These are phyloP conservation scores for Alternaria sp. DNA, from an alignment of 2,329 filamentous ascomycete genomes.

Conservation along the genomic window DNA sequence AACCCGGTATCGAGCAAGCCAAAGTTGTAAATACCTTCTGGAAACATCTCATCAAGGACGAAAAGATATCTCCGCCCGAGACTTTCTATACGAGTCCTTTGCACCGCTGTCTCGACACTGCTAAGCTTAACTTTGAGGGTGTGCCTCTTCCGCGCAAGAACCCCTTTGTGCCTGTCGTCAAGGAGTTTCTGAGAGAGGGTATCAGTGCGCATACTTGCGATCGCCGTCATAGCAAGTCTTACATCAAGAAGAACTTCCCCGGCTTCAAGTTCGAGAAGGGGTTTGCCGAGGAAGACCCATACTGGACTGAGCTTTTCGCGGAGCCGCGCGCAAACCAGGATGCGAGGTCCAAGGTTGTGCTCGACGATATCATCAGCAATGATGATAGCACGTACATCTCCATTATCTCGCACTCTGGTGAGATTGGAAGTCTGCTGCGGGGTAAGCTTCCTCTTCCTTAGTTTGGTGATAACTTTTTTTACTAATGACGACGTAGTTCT, in stretches of 20 bases:
- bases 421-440: slow-evolving; percentile 63
- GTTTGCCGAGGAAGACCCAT: slow-evolving; percentile 66
- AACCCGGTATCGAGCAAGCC: slow-evolving; percentile 65
- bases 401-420: slow-evolving; percentile 67
- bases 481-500: slow-evolving; percentile 53
- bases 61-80: slow-evolving; percentile 68
- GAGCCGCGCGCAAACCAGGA: slow-evolving; percentile 63
- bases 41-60: slow-evolving; percentile 56
- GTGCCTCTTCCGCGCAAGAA: slow-evolving; percentile 60
- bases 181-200: slow-evolving; percentile 71
- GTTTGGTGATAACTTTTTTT: not conserved
- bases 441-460: slow-evolving; percentile 18
- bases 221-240: slow-evolving; percentile 63
- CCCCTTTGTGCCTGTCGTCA: slow-evolving; percentile 67
- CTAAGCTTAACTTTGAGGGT: slow-evolving; percentile 66
- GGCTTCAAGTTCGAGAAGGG: slow-evolving; percentile 65
- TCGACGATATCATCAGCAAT: slow-evolving; percentile 63
- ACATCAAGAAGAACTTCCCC: slow-evolving; percentile 63
- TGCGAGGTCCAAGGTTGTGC: slow-evolving; percentile 53
- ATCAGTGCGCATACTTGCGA: slow-evolving; percentile 76
- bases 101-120: slow-evolving; percentile 69
- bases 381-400: slow-evolving; percentile 61
- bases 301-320: slow-evolving; percentile 59
- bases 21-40: slow-evolving; percentile 67
- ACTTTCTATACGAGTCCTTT: slow-evolving; percentile 72